Evolutionary conservation across 225 moss, liverwort and hornwort genomes (phyloP), one percentile per base, ranked within the genome.

Genomic region (Pleurozium schreberi): DNA sequence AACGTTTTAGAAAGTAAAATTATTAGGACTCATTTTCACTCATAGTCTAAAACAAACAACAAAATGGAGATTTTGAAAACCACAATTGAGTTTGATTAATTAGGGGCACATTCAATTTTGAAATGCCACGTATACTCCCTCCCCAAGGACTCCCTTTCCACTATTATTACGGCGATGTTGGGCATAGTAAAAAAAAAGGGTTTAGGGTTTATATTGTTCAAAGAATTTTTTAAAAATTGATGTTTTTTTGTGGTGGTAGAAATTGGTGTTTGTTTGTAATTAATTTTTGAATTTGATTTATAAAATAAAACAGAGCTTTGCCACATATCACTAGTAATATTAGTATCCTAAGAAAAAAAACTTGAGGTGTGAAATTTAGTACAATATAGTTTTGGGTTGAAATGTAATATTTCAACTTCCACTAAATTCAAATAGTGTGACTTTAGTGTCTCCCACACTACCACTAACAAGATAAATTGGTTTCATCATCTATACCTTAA

Each of bases 141-240:
- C 5, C 42, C 2, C 9, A 5, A 70, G 0, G 1, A 70, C 9
- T 70, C 8, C 42, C 5, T 70, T 25, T 42, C 25, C 0, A 40
- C 14, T 40, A 40, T 69, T 69, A n/a, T 69, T 3, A 68, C 1
- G n/a, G 22, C 1, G 0, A n/a, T 68, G 11, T n/a, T 11, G 20
- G 22, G 1, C 2, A 7, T n/a, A 7, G 13, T n/a, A n/a, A n/a
- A n/a, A n/a, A n/a, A n/a, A n/a, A n/a, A n/a, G n/a, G n/a, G n/a
- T n/a, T n/a, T n/a, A n/a, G n/a, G n/a, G 68, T 67, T 22, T 12
- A 40, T 25, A 40, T 40, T 69, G 25, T 42, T 8, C 8, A n/a
- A 68, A n/a, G 4, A n/a, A 22, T 14, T 68, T n/a, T n/a, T 2
- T 40, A 40, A 69, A 69, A 13, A 7, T 4, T 68, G 14, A 26